Evolutionary conservation across 2,329 filamentous ascomycete genomes (phyloP).

Genomic region (Botrytis deweyae): DNA sequence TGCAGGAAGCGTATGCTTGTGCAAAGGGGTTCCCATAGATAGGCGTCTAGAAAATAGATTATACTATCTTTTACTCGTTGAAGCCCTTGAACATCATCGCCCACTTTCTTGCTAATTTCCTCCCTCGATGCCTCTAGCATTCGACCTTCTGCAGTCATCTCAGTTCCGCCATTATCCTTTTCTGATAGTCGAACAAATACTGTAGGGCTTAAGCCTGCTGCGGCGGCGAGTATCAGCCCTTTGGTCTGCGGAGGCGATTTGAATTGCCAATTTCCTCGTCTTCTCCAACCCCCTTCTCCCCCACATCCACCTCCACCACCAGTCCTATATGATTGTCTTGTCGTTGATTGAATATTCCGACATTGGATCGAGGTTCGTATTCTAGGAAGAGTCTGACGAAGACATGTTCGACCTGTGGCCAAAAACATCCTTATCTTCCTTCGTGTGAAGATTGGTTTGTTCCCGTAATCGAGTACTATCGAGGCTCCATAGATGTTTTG

Average conservation of each 20-base stretch:
- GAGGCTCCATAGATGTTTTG: slow-evolving; percentile 32
- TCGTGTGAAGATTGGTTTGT: slow-evolving; percentile 4
- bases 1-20: slow-evolving; percentile 88
- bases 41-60: slow-evolving; percentile 67
- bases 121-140: slow-evolving; percentile 82
- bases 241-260: slow-evolving; percentile 19
- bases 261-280: slow-evolving; percentile 23
- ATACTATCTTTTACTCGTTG: slow-evolving; percentile 57
- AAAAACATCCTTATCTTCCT: slow-evolving; percentile 48
- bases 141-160: slow-evolving; percentile 73
- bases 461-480: slow-evolving; percentile 25
- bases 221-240: slow-evolving; percentile 31
- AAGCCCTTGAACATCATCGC: slow-evolving; percentile 60
- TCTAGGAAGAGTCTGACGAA: slow-evolving; percentile 41
- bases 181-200: slow-evolving; percentile 60
- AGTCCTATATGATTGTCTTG: slow-evolving; percentile 25
- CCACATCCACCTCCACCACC: slow-evolving; percentile 22
- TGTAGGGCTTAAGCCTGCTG: slow-evolving; percentile 49
- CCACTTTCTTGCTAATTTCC: slow-evolving; percentile 71
- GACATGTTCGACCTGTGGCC: slow-evolving; percentile 47
- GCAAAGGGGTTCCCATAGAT: slow-evolving; percentile 80
- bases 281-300: neutral
- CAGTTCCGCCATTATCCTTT: slow-evolving; percentile 52
- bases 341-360: slow-evolving; percentile 24
- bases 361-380: slow-evolving; percentile 36